phyloP scores from a whole-genome alignment of 2,329 filamentous ascomycete species.

The Penicillium sp. region DNA sequence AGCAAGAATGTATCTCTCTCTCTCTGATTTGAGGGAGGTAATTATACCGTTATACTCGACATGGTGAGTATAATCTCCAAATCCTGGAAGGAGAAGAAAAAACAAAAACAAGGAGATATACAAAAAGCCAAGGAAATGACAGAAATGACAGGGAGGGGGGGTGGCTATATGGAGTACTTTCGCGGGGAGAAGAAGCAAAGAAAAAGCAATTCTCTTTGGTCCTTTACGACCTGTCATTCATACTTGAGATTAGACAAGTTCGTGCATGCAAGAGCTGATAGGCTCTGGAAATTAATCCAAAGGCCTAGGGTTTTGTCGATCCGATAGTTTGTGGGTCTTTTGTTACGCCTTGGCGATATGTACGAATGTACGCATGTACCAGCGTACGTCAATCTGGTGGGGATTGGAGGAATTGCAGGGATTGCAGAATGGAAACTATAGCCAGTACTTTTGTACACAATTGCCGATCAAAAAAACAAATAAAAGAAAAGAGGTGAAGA shows the following conservation, averaged over 20 bases:
- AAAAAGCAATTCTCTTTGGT: conserved; percentile 11
- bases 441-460: neutral
- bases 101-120: neutral
- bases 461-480: neutral
- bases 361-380: neutral
- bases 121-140: conserved; percentile 4
- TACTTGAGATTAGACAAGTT: conserved; percentile 4
- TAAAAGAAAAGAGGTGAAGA: no score
- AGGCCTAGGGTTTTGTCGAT: conserved; percentile 20
- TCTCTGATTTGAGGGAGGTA: neutral
- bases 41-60: conserved; percentile 17
- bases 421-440: no score
- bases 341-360: neutral
- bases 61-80: conserved; percentile 14
- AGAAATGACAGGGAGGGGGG: neutral
- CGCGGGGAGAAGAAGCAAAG: conserved; percentile 1
- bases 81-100: neutral
- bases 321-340: conserved; percentile 19
- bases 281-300: conserved; percentile 15
- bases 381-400: no score
- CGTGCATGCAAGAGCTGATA: conserved; percentile 14
- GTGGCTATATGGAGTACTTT: conserved; percentile 8
- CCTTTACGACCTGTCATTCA: conserved; percentile 31
- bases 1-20: neutral
- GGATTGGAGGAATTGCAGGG: no score